phyloP scores from a whole-genome alignment of 352 stramenopile genomes.

The Pythium monospermum region DNA sequence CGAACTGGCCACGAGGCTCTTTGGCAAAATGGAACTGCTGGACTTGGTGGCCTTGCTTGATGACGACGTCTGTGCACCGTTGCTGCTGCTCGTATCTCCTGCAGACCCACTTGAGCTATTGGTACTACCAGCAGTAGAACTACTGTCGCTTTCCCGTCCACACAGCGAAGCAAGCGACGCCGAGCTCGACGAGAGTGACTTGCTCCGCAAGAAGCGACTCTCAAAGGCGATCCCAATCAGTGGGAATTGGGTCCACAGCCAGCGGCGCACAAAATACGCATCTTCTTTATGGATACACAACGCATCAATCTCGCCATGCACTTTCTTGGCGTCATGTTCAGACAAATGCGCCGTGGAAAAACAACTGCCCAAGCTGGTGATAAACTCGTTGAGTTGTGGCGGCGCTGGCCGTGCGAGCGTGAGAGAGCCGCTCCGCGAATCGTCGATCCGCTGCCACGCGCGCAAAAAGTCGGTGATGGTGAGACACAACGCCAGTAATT shows the following conservation, averaged over 20 bases:
- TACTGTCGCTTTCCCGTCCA: neutral
- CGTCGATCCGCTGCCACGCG: constrained; percentile 53
- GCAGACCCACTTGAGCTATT: neutral
- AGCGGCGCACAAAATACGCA: constrained; percentile 72
- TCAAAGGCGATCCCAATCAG: constrained; percentile 75
- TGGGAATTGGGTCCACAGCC: constrained; percentile 86
- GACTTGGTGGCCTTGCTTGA: neutral
- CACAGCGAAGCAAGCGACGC: neutral
- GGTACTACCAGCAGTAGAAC: neutral
- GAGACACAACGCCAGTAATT: constrained; percentile 63
- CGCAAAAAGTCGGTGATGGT: constrained; percentile 78
- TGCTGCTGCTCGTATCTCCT: too few species aligned
- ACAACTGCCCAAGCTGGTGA: constrained; percentile 45
- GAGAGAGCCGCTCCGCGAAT: constrained; percentile 15
- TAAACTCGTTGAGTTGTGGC: constrained; percentile 69
- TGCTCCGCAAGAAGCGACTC: constrained; percentile 46
- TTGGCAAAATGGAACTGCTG: neutral
- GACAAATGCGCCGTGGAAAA: constrained; percentile 47
- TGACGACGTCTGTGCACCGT: too few species aligned
- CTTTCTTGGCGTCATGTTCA: constrained; percentile 43
- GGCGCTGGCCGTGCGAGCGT: constrained; percentile 18
- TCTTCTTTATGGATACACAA: constrained; percentile 59
- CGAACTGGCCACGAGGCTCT: neutral
- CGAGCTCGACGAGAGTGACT: neutral
- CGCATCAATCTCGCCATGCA: constrained; percentile 61